phyloP scores from a whole-genome alignment of 345 rosid genomes.

The Salix udensis region DNA sequence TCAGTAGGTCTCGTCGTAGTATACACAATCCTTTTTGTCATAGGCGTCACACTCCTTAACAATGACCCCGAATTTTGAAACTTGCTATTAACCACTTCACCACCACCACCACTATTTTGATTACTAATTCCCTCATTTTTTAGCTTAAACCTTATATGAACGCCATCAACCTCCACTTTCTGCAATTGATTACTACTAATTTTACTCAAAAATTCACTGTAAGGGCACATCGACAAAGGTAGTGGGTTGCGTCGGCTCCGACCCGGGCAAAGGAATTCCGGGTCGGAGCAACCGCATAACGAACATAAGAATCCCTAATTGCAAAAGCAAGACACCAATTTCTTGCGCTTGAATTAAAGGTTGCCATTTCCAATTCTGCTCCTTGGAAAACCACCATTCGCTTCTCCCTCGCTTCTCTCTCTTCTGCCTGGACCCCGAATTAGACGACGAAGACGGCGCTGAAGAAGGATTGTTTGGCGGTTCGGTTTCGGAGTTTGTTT shows the following conservation, averaged over 20 bases:
- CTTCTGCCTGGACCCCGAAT: slow-evolving; percentile 41
- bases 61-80: slow-evolving; percentile 58
- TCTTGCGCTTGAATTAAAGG: slow-evolving; percentile 75
- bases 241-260: slow-evolving; percentile 69
- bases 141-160: slow-evolving; percentile 75
- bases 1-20: slow-evolving; percentile 78
- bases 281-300: slow-evolving; percentile 84
- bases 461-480: slow-evolving; percentile 20
- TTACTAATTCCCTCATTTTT: slow-evolving; percentile 42
- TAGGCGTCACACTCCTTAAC: slow-evolving; percentile 57
- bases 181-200: slow-evolving; percentile 62
- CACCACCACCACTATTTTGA: slow-evolving; percentile 32
- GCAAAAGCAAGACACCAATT: slow-evolving; percentile 69
- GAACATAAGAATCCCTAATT: slow-evolving; percentile 71
- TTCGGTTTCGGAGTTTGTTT: slow-evolving; percentile 39
- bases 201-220: slow-evolving; percentile 78
- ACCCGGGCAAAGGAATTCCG: slow-evolving; percentile 77
- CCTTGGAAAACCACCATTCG: slow-evolving; percentile 65
- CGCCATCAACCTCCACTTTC: slow-evolving; percentile 89
- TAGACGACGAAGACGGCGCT: slow-evolving; percentile 21
- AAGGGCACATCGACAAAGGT: slow-evolving; percentile 70
- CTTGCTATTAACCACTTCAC: slow-evolving; percentile 32
- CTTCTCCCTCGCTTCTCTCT: slow-evolving; percentile 51
- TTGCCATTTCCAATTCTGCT: slow-evolving; percentile 70
- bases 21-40: slow-evolving; percentile 56